These are phyloP conservation scores for Solanum megistacrolobum DNA, from an alignment of 257 asterid genomes.

Conservation along the genomic window DNA sequence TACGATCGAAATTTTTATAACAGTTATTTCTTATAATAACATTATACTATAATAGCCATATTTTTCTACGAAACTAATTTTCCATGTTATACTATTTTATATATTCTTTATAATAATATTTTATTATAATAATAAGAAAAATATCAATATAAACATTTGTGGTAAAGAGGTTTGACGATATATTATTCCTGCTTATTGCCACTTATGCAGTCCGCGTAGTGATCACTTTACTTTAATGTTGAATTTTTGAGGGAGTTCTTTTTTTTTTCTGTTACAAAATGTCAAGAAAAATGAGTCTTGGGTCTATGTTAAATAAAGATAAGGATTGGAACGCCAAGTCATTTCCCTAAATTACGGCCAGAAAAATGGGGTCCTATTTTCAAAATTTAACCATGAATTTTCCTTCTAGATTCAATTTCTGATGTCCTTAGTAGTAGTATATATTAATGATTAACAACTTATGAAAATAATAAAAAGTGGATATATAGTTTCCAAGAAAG, in stretches of 20 bases:
- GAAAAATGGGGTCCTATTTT: background rate
- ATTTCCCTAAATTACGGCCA: background rate
- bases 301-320: background rate
- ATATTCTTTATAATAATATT: background rate
- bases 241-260: background rate
- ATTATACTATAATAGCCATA: background rate
- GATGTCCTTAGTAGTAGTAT: too few species aligned
- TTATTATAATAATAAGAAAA: too few species aligned
- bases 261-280: background rate
- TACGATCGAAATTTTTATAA: background rate
- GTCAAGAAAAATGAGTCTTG: background rate
- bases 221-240: background rate
- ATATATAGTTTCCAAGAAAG: too few species aligned
- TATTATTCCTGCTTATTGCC: constrained; percentile 3
- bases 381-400: background rate
- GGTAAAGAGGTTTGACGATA: background rate
- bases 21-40: background rate
- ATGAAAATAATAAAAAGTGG: too few species aligned
- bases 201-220: background rate
- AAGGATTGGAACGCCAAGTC: background rate
- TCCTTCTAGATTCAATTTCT: background rate
- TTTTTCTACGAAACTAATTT: background rate
- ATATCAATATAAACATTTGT: background rate
- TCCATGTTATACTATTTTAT: background rate
- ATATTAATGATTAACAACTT: too few species aligned